Percentiles rank a stretch among this genome's conserved stretches.
Evolutionary conservation across 768 basidiomycete species (phyloP).

Genomic region (Dacryopinax spathularia): DNA sequence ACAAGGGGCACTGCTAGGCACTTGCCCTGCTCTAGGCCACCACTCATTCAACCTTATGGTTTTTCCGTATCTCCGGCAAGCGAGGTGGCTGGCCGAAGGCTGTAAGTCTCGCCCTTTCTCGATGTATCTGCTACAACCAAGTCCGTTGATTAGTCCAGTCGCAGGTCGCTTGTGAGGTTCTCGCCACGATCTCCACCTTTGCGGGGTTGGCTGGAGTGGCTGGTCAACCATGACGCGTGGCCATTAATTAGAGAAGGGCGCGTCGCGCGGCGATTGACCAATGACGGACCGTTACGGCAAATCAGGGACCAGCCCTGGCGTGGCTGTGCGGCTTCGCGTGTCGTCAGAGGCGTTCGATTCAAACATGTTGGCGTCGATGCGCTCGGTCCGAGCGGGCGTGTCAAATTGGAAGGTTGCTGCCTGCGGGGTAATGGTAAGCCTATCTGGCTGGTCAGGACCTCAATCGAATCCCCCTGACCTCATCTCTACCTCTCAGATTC

Average conservation of each 20-base stretch:
- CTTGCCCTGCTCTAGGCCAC: not conserved
- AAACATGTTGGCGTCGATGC: not conserved
- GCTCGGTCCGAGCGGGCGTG: not conserved
- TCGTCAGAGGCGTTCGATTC: not conserved
- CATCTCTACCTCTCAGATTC: too few relatives aligned
- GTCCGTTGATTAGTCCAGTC: not conserved
- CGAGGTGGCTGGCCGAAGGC: not conserved
- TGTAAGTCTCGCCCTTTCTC: not conserved
- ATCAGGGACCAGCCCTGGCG: not conserved
- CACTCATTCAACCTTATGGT: not conserved
- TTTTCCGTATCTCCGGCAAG: not conserved
- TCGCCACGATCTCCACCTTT: not conserved
- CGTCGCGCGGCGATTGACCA: not conserved
- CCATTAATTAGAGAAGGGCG: not conserved
- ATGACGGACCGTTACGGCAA: too few relatives aligned
- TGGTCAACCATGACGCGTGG: not conserved
- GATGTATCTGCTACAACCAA: not conserved
- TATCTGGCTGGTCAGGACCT: not conserved
- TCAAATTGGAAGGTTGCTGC: not conserved
- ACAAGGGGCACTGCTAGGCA: not conserved
- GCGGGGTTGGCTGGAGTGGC: not conserved
- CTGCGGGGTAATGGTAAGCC: not conserved
- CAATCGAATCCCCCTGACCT: too few relatives aligned
- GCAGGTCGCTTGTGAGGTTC: not conserved
- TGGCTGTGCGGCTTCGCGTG: not conserved